These are phyloP conservation scores for Eurotiales sp. DNA, from an alignment of 2,329 filamentous ascomycete species.

Conservation along the genomic window DNA sequence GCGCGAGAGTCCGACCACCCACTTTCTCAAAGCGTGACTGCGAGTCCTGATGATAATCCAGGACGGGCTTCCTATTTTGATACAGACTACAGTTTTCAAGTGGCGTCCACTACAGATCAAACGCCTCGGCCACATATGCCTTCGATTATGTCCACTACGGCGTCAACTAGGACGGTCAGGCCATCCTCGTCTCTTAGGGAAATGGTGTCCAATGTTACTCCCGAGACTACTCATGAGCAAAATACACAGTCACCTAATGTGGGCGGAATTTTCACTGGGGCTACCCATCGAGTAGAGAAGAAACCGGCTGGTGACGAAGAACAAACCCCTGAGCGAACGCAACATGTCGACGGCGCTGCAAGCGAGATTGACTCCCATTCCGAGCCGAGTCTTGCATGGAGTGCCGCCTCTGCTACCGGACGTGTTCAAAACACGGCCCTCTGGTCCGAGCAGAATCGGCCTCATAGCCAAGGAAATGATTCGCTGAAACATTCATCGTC, in stretches of 20 bases:
- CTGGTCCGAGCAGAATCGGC: slow-evolving; percentile 22
- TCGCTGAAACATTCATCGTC: slow-evolving; percentile 3
- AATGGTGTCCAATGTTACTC: not conserved
- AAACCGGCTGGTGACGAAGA: slow-evolving; percentile 34
- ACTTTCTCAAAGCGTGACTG: slow-evolving; percentile 69
- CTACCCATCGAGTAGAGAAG: slow-evolving; percentile 33
- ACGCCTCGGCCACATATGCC: slow-evolving; percentile 33
- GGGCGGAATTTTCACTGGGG: slow-evolving; percentile 37
- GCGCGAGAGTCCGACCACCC: slow-evolving; percentile 63
- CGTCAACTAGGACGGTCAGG: slow-evolving; percentile 44
- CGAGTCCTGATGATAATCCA: slow-evolving; percentile 56
- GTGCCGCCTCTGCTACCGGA: slow-evolving; percentile 41
- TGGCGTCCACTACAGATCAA: not conserved
- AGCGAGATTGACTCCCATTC: slow-evolving; percentile 35
- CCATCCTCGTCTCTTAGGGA: slow-evolving; percentile 24
- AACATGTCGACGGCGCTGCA: slow-evolving; percentile 32
- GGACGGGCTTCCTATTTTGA: slow-evolving; percentile 37
- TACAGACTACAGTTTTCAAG: slow-evolving; percentile 13
- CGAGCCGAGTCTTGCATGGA: slow-evolving; percentile 43
- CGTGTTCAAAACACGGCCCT: slow-evolving; percentile 36
- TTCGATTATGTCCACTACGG: slow-evolving; percentile 44
- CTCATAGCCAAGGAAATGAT: slow-evolving; percentile 8
- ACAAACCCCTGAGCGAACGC: slow-evolving; percentile 31
- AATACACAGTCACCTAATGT: slow-evolving; percentile 32
- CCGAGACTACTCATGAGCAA: slow-evolving; percentile 12